Percentiles rank a stretch among this genome's conserved stretches.
phyloP scores from a whole-genome alignment of 2,329 filamentous ascomycete genomes.

The Aspergillus tamarii region DNA sequence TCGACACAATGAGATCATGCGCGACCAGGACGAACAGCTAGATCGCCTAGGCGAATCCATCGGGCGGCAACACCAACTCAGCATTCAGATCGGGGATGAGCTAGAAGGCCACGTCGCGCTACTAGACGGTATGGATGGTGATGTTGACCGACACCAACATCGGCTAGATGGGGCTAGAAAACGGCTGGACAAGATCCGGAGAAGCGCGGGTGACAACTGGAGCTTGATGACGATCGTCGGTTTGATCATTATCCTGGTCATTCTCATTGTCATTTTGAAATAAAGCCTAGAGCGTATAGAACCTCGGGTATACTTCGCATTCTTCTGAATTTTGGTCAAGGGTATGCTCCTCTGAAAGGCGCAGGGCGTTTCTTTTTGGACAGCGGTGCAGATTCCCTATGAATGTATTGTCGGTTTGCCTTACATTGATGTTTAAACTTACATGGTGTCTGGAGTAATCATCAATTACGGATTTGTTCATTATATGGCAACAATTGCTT shows the following conservation, averaged over 20 bases:
- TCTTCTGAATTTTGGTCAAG: not conserved
- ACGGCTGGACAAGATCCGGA: constrained; percentile 71
- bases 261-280: constrained; percentile 82
- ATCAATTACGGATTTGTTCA: not conserved
- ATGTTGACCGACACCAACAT: constrained; percentile 77
- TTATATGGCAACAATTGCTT: not conserved
- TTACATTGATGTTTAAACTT: not conserved
- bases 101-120: constrained; percentile 86
- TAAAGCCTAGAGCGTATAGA: constrained; percentile 41
- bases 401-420: not conserved
- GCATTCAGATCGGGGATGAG: constrained; percentile 95
- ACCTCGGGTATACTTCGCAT: not conserved
- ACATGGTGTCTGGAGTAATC: not conserved
- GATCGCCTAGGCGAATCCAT: constrained; percentile 85
- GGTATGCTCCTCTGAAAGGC: not conserved
- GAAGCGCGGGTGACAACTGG: constrained; percentile 80
- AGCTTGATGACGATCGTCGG: constrained; percentile 81
- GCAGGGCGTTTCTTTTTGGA: constrained; percentile 2
- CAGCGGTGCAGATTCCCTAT: not conserved
- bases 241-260: constrained; percentile 77
- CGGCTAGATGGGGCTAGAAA: constrained; percentile 75
- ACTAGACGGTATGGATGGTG: constrained; percentile 84
- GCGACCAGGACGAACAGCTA: constrained; percentile 93
- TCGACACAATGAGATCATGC: constrained; percentile 78
- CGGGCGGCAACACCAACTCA: constrained; percentile 84